Percentiles rank a stretch among this genome's conserved stretches.
Evolutionary conservation across 2,329 filamentous ascomycete species (phyloP).

Genomic region (Cladophialophora yegresii): DNA sequence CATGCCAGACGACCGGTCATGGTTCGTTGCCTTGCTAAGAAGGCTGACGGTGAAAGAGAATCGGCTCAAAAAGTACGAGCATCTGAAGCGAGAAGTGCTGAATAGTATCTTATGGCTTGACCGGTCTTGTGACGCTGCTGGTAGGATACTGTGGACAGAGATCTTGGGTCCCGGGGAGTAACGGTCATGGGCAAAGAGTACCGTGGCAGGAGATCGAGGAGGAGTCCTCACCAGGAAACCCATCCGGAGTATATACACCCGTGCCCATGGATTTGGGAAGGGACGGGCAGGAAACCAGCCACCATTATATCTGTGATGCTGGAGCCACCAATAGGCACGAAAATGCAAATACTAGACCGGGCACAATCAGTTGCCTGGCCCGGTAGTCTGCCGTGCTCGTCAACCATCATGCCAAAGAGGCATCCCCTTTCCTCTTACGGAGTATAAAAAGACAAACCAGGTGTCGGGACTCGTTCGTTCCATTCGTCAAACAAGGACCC

Average conservation of each 20-base stretch:
- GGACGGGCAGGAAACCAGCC: not conserved
- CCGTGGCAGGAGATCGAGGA: not conserved
- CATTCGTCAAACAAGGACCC: not conserved
- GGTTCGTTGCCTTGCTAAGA: conserved; percentile 12
- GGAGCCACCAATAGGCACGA: not conserved
- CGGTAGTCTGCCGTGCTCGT: not conserved
- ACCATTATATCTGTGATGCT: not conserved
- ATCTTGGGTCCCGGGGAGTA: conserved; percentile 4
- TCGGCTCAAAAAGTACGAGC: conserved; percentile 9
- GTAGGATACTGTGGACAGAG: conserved; percentile 8
- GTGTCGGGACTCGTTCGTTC: not conserved
- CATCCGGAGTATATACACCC: not conserved
- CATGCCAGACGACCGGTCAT: conserved; percentile 8
- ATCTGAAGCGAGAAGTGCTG: conserved; percentile 11
- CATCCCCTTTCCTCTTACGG: not conserved
- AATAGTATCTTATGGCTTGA: conserved; percentile 17
- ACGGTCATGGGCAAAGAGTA: not conserved
- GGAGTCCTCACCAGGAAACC: not conserved
- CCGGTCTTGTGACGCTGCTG: conserved; percentile 14
- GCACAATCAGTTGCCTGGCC: not conserved
- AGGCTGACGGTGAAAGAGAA: not conserved
- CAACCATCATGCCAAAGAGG: not conserved
- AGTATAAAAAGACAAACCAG: not conserved
- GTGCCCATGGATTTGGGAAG: not conserved
- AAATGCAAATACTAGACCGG: not conserved